These are phyloP conservation scores for Lactifluus pinguis DNA, from an alignment of 768 basidiomycete genomes.

Conservation along the genomic window DNA sequence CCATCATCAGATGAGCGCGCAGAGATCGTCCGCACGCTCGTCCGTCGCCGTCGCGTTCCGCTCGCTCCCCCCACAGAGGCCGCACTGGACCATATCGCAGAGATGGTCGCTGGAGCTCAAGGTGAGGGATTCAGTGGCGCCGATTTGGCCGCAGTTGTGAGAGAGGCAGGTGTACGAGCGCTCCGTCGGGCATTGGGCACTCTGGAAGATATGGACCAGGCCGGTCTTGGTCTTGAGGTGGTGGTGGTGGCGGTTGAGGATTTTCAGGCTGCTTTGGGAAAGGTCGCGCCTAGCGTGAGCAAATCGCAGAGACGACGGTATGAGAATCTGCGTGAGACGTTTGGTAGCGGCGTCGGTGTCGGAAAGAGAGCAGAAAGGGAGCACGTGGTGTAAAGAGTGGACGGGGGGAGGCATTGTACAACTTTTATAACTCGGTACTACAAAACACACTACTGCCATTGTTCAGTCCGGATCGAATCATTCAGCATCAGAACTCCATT, in stretches of 20 bases:
- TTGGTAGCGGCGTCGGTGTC: conserved; percentile 71
- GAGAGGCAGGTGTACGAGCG: conserved; percentile 86
- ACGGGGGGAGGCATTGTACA: too few relatives aligned
- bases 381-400: neutral
- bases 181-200: conserved; percentile 59
- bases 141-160: conserved; percentile 77
- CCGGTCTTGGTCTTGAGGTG: conserved; percentile 10
- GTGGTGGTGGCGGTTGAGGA: conserved; percentile 37
- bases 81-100: conserved; percentile 25
- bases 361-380: conserved; percentile 29
- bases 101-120: conserved; percentile 43
- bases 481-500: neutral
- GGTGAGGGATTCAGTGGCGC: conserved; percentile 92
- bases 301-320: conserved; percentile 74
- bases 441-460: too few relatives aligned
- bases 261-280: conserved; percentile 65
- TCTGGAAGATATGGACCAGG: conserved; percentile 48
- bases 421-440: too few relatives aligned
- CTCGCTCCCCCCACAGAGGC: conserved; percentile 31
- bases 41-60: conserved; percentile 49
- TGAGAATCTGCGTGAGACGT: conserved; percentile 68
- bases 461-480: too few relatives aligned
- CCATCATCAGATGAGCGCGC: conserved; percentile 64
- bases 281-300: conserved; percentile 83
- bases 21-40: conserved; percentile 77